phyloP scores from a whole-genome alignment of 2,329 filamentous ascomycete species.

The Fusarium protoensiforme region DNA sequence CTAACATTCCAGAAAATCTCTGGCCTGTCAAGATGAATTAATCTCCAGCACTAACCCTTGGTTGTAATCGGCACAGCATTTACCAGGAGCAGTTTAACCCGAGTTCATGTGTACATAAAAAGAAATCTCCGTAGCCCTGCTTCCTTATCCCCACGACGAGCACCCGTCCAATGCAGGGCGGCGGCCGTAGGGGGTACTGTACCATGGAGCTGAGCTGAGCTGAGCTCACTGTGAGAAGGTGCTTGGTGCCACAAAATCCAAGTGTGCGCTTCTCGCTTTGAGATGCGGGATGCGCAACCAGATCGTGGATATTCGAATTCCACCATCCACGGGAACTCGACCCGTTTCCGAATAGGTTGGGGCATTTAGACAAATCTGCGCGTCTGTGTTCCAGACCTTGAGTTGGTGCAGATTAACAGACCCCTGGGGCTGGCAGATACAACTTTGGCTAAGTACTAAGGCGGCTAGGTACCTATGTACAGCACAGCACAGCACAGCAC shows the following conservation, averaged over 20 bases:
- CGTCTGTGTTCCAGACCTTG: slow-evolving; percentile 8
- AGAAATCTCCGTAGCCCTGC: slow-evolving; percentile 33
- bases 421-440: slow-evolving; percentile 12
- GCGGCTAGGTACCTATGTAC: too few species aligned
- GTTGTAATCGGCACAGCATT: slow-evolving; percentile 19
- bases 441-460: not conserved
- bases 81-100: slow-evolving; percentile 9
- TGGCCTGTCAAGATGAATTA: not conserved
- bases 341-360: not conserved
- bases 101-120: slow-evolving; percentile 12
- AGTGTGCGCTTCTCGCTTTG: not conserved
- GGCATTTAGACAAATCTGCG: not conserved
- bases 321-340: not conserved
- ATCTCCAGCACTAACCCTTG: not conserved
- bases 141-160: not conserved
- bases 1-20: not conserved
- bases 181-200: not conserved
- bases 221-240: not conserved
- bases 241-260: not conserved
- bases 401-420: not conserved
- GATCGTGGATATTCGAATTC: not conserved
- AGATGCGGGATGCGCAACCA: not conserved
- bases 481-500: too few species aligned
- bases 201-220: not conserved
- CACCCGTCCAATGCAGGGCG: not conserved